Evolutionary conservation across 345 rosid species (phyloP).

Genomic region (Acer negundo): DNA sequence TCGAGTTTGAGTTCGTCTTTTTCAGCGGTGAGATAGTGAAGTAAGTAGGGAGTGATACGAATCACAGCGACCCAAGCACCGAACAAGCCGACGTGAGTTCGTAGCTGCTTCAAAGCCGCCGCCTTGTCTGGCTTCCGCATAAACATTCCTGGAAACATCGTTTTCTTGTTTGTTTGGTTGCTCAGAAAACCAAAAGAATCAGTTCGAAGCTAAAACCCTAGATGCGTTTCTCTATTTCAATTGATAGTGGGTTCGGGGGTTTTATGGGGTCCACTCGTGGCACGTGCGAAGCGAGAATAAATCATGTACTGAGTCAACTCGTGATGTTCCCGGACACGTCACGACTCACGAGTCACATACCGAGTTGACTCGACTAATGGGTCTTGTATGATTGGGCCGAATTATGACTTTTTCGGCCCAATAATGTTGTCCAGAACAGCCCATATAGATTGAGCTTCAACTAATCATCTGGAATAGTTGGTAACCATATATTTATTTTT

Average conservation of each 20-base stretch:
- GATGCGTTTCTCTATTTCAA: neutral
- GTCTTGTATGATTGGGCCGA: too few relatives aligned
- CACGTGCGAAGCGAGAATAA: neutral
- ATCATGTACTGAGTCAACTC: too few relatives aligned
- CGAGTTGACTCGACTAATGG: too few relatives aligned
- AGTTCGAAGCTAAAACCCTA: slow-evolving; percentile 27
- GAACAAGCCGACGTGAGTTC: slow-evolving; percentile 58
- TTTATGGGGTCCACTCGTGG: neutral
- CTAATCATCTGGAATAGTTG: too few relatives aligned
- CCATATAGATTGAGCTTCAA: too few relatives aligned
- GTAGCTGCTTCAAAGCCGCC: slow-evolving; percentile 78
- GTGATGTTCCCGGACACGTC: too few relatives aligned
- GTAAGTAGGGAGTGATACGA: slow-evolving; percentile 73
- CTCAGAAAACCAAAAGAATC: neutral
- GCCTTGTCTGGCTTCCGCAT: slow-evolving; percentile 81
- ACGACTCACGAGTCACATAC: too few relatives aligned
- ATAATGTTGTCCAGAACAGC: too few relatives aligned
- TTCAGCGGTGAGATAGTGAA: slow-evolving; percentile 59
- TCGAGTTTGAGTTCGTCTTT: slow-evolving; percentile 83
- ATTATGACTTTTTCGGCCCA: too few relatives aligned
- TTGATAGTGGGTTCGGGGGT: too few relatives aligned
- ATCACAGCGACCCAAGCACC: slow-evolving; percentile 59
- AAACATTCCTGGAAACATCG: slow-evolving; percentile 88
- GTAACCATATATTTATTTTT: too few relatives aligned
- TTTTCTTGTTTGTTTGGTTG: neutral